Base-by-base conservation (phyloP, 1,139 yeast genomes). In the Groenewaldozyma sp. region DNA sequence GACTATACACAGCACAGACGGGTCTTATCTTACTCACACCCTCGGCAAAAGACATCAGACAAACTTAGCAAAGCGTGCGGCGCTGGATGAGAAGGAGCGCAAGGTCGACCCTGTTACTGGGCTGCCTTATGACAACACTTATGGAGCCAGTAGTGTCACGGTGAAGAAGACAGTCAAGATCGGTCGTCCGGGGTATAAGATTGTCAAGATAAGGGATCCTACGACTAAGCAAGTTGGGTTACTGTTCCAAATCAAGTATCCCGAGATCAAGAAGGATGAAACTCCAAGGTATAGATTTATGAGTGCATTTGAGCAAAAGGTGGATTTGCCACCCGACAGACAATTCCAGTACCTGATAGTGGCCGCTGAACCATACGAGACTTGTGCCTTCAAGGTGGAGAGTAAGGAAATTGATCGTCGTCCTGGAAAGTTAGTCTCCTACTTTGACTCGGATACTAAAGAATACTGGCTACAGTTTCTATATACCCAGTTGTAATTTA, bases 311-410 rank as follows among this genome's bases (percentile, higher is more conserved):
- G 94, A 84, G 55, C 79, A 82, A 41, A 64, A 71, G 14, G 59
- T 70, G 1, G 79, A 59, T 16, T 40, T 52, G 9, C 55, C 64
- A 3, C 63, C 64, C 6, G 68, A 70, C 45, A 65, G 70, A 38
- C 52, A 61, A 41, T 60, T 61, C 58, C 94, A 82, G 57, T 84
- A 79, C 53, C 54, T 86, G 46, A 74, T 84, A n/a, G 60, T 84
- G 0, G 75, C 84, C 20, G 93, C 83, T 0, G 94, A 83, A 54
- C 95, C 95, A 1, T 86, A 83, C 57, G 91, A 83, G 43, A 82
- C 79, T 40, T 67, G 82, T 13, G 81, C 78, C 2, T 67, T 86
- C 47, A 77, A 82, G 40, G 66, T 86, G 4, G 91, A 91, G 2
- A 70, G 75, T 19, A 66, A 62, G 22, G 70, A 71, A 24, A 73